Evolutionary conservation across 352 stramenopile species (phyloP), one percentile per base, ranked within the genome.

Genomic region (Pythium volutum): DNA sequence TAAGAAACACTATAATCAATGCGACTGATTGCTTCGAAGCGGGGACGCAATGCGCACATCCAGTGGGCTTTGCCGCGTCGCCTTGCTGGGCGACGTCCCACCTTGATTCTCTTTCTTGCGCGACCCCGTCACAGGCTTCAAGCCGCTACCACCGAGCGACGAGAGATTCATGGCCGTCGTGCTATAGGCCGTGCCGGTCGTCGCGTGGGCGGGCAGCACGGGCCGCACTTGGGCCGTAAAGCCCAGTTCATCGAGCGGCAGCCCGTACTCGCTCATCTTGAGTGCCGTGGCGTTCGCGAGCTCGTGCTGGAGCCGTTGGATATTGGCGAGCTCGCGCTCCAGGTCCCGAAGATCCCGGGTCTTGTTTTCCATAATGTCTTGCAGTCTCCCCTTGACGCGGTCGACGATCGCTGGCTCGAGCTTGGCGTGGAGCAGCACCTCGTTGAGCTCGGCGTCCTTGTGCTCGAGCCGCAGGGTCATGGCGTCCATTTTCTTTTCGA

Each of bases 401-500:
- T 91, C 87, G 4, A 95, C 73, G 14, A 91, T 83, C 23, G 77
- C 76, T 14, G 82, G 77, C 49, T 97, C 91, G 20, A 98, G 69
- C 51, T 98, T 96, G 18, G 91, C 94, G 55, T 94, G 87, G 34
- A 88, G 58, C 10, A 98, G 63, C 27, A 98, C 82, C 64, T 98
- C 91, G 47, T 96, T 93, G 9, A 98, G 73, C 66, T 97, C 91
- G 8, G 89, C 96, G 42, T 96, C 93, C 33, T 91, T 94, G 59
- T 96, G 88, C 57, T 98, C 91, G 9, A 96, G 78, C 25, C 85
- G 79, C 49, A 94, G 61, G 5, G 73, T 81, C 51, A 98, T 75
- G 8, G 83, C 81, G 26, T 74, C 74, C 60, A 98, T 88, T 62
- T 98, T 98, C 59, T 96, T 97, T 67, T 99, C 95, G 9, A 98